Conservation (phyloP, 768 basidiomycete genomes). For the Psilocybe cubensis region DNA sequence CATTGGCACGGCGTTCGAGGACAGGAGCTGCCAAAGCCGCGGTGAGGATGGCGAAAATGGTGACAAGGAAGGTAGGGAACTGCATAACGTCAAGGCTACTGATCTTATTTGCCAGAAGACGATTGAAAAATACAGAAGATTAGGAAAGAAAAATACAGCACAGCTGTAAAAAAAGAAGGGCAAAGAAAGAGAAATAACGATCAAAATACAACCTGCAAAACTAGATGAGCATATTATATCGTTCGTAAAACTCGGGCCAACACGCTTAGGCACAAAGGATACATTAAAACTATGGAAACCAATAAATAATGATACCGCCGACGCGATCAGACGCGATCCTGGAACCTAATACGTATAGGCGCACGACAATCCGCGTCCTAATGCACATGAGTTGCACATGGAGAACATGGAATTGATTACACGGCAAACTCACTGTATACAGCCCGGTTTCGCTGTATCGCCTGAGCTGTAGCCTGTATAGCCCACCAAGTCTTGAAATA, state of each 20-base stretch:
- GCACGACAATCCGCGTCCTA: no score
- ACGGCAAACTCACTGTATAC: no score
- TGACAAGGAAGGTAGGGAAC: slow-evolving; percentile 11
- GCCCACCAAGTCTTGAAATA: no score
- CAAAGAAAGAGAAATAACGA: slow-evolving; percentile 2
- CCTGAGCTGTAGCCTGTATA: no score
- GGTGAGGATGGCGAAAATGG: slow-evolving; percentile 10
- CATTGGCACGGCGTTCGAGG: slow-evolving; percentile 9
- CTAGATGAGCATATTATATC: background rate
- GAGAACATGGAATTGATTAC: no score
- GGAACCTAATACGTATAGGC: background rate
- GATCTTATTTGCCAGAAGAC: background rate
- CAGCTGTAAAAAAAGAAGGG: slow-evolving; percentile 3
- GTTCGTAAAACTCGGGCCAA: background rate
- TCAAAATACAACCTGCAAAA: background rate
- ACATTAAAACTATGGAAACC: slow-evolving; percentile 3
- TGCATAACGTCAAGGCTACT: slow-evolving; percentile 5
- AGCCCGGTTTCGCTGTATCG: no score
- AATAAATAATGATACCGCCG: background rate
- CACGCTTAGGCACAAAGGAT: background rate
- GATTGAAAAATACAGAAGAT: background rate
- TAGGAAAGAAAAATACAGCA: slow-evolving; percentile 7
- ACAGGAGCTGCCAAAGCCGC: slow-evolving; percentile 11
- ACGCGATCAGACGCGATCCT: background rate
- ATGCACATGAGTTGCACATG: no score